phyloP scores from a whole-genome alignment of 2,329 filamentous ascomycete genomes.

The Colletotrichum lentis region DNA sequence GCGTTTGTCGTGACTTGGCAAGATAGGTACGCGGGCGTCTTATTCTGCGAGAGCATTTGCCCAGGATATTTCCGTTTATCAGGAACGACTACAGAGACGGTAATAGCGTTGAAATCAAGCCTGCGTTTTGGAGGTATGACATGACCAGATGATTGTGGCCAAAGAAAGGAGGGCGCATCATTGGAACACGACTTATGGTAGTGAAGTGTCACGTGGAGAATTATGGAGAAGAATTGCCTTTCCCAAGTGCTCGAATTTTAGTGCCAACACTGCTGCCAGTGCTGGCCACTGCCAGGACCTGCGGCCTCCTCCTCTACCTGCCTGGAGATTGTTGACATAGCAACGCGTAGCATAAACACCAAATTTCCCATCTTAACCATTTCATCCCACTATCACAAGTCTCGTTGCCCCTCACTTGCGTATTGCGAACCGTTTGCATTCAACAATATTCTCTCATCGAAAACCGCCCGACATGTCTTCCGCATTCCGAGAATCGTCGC shows the following conservation, averaged over 20 bases:
- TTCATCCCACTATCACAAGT: conserved; percentile 5
- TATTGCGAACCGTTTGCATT: neutral
- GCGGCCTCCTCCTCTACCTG: too few relatives aligned
- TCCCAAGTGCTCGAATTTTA: too few relatives aligned
- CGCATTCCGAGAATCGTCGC: conserved; percentile 70
- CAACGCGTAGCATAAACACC: conserved; percentile 36
- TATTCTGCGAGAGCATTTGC: neutral
- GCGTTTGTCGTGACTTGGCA: neutral
- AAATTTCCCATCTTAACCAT: conserved; percentile 13
- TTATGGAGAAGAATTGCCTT: too few relatives aligned
- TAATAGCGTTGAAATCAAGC: neutral
- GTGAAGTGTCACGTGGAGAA: too few relatives aligned
- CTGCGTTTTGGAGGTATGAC: neutral
- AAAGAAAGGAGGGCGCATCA: neutral
- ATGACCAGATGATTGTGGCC: neutral
- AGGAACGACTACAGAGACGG: too few relatives aligned
- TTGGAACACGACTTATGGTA: neutral
- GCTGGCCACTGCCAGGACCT: too few relatives aligned
- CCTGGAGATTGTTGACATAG: conserved; percentile 34
- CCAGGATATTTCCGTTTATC: too few relatives aligned
- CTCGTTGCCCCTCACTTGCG: conserved; percentile 8
- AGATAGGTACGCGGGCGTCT: neutral
- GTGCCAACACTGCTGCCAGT: too few relatives aligned
- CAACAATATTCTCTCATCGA: neutral
- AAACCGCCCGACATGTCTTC: conserved; percentile 57